These are phyloP conservation scores for Nakazawaea populi DNA, from an alignment of 805 yeast genomes.

Conservation along the genomic window DNA sequence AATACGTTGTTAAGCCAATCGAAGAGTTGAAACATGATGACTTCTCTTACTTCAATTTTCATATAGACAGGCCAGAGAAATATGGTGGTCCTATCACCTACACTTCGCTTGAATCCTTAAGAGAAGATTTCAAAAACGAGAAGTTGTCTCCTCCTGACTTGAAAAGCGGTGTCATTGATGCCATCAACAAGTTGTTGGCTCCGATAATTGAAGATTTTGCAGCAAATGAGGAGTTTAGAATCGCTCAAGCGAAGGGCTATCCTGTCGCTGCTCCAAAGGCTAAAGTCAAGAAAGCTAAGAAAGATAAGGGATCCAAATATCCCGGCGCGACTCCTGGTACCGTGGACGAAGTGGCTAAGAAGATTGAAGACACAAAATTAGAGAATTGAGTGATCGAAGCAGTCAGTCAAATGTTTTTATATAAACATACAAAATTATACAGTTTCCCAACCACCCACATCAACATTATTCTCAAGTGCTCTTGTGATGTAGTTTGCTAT, in stretches of 20 bases:
- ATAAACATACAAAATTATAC: slow-evolving; percentile 28
- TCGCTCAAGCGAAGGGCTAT: slow-evolving; percentile 73
- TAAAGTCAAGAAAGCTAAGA: slow-evolving; percentile 70
- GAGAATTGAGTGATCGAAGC: slow-evolving; percentile 12
- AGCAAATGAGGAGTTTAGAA: slow-evolving; percentile 63
- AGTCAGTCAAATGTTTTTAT: background rate
- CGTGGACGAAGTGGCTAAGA: slow-evolving; percentile 27
- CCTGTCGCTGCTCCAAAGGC: slow-evolving; percentile 65
- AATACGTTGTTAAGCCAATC: slow-evolving; percentile 81
- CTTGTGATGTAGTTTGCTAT: slow-evolving; percentile 73
- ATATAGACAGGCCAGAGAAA: slow-evolving; percentile 88
- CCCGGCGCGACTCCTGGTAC: slow-evolving; percentile 53
- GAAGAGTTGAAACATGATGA: slow-evolving; percentile 62
- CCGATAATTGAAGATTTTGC: slow-evolving; percentile 76
- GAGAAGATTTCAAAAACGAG: slow-evolving; percentile 65
- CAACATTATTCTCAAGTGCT: slow-evolving; percentile 70
- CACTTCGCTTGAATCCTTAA: slow-evolving; percentile 59
- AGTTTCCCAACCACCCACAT: slow-evolving; percentile 96
- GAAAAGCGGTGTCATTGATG: slow-evolving; percentile 85
- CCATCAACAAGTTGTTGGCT: slow-evolving; percentile 70
- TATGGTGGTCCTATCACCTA: slow-evolving; percentile 91
- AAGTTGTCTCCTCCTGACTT: slow-evolving; percentile 89
- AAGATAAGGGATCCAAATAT: slow-evolving; percentile 85
- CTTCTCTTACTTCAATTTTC: slow-evolving; percentile 55
- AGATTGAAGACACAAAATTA: slow-evolving; percentile 32